Evolutionary conservation across 192 early-diverging fungal genomes (phyloP).

Genomic region (Chytriomyces confervae): DNA sequence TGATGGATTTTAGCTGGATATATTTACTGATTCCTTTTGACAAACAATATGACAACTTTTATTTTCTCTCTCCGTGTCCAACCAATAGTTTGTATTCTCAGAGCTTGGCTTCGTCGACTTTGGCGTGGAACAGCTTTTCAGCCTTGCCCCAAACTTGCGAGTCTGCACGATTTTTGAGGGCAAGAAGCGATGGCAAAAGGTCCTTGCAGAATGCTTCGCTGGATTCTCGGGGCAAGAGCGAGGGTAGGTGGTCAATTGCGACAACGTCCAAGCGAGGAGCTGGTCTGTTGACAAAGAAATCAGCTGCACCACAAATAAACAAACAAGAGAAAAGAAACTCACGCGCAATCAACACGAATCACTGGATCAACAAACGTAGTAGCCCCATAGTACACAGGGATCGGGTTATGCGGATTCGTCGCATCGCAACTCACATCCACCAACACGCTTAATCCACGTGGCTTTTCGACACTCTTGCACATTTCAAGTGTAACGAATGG

Average conservation of each 20-base stretch:
- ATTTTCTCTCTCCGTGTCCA: too few relatives aligned
- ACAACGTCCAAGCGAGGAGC: slow-evolving; percentile 81
- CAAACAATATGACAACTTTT: too few relatives aligned
- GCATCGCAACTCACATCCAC: slow-evolving; percentile 96
- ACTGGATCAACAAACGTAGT: slow-evolving; percentile 96
- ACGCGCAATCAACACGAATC: slow-evolving; percentile 67
- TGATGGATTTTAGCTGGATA: too few relatives aligned
- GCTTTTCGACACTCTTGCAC: slow-evolving; percentile 70
- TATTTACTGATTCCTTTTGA: too few relatives aligned
- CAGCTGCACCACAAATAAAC: not conserved
- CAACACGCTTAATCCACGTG: slow-evolving; percentile 80
- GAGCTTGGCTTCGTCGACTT: slow-evolving; percentile 57
- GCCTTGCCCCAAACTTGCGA: slow-evolving; percentile 78
- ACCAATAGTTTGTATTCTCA: not conserved
- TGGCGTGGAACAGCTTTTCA: slow-evolving; percentile 82
- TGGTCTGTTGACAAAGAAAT: slow-evolving; percentile 46
- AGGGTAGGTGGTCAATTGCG: slow-evolving; percentile 96
- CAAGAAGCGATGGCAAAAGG: slow-evolving; percentile 82
- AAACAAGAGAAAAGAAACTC: slow-evolving; percentile 2
- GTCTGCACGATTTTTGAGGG: slow-evolving; percentile 55
- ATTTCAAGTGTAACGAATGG: slow-evolving; percentile 89
- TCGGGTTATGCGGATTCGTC: slow-evolving; percentile 97
- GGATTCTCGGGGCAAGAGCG: slow-evolving; percentile 90
- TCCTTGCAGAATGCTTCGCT: slow-evolving; percentile 87
- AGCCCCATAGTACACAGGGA: slow-evolving; percentile 90